A percentile compares a stretch with the other conserved stretches of the same genome.
These are phyloP conservation scores for Cornus kousa DNA, from an alignment of 148 eudicot genomes.

Conservation along the genomic window DNA sequence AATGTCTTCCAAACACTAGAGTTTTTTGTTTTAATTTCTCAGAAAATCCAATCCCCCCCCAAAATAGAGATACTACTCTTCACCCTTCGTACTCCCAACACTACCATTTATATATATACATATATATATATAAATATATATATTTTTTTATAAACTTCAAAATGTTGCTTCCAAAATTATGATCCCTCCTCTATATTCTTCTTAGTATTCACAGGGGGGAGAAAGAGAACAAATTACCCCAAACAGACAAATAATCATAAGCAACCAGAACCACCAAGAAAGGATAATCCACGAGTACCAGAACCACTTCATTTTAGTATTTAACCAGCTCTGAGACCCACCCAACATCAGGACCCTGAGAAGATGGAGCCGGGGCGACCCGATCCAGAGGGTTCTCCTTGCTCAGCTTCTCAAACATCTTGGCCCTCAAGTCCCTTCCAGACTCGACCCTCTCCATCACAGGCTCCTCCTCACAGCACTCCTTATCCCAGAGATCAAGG, in stretches of 20 bases:
- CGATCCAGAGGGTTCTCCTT: conserved; percentile 63
- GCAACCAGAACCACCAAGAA: too few species aligned
- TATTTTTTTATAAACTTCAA: not conserved
- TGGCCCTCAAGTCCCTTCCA: conserved; percentile 59
- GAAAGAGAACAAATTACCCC: not conserved
- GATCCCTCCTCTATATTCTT: not conserved
- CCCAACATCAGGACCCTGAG: conserved; percentile 62
- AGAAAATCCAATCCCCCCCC: conserved; percentile 14
- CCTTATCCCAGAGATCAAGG: conserved; percentile 29
- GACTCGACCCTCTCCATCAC: conserved; percentile 81
- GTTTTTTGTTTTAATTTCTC: not conserved
- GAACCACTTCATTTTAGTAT: conserved; percentile 27
- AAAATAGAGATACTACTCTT: conserved; percentile 7
- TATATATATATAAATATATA: not conserved
- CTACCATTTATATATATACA: not conserved
- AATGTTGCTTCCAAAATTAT: conserved; percentile 11
- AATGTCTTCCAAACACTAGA: not conserved
- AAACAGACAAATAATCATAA: not conserved
- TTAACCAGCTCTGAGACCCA: conserved; percentile 73
- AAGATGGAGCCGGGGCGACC: conserved; percentile 23
- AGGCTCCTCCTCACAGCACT: conserved; percentile 40
- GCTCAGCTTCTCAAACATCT: conserved; percentile 71
- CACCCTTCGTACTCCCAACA: not conserved
- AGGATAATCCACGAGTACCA: not conserved
- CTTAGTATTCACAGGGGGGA: not conserved